phyloP scores from a whole-genome alignment of 1,284 basidiomycete species.

The Prillingera fragicola region DNA sequence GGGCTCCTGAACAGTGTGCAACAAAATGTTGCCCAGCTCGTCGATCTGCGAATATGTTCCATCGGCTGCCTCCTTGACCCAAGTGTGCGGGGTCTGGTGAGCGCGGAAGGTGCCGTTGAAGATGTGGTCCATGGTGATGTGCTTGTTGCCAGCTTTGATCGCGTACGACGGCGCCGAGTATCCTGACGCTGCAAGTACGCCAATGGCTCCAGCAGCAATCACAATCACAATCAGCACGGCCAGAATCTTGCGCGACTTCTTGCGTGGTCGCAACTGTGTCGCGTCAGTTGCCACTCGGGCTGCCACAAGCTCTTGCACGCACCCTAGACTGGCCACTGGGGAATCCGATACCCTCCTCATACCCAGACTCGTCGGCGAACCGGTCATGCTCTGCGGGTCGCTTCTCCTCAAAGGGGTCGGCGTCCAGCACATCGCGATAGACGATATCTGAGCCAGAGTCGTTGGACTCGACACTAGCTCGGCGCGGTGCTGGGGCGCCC shows the following conservation, averaged over 20 bases:
- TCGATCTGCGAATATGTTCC: constrained; percentile 70
- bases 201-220: constrained; percentile 33
- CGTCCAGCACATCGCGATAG: constrained; percentile 39
- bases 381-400: constrained; percentile 21
- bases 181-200: constrained; percentile 36
- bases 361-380: constrained; percentile 5
- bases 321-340: constrained; percentile 23
- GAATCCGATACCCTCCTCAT: constrained; percentile 29
- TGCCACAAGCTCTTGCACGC: background rate
- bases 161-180: constrained; percentile 40
- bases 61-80: constrained; percentile 88
- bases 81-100: constrained; percentile 55
- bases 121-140: constrained; percentile 76
- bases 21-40: constrained; percentile 59
- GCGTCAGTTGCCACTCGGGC: constrained; percentile 3
- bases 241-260: constrained; percentile 39
- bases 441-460: constrained; percentile 21
- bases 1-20: constrained; percentile 66
- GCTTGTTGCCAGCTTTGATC: constrained; percentile 55
- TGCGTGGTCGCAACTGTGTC: constrained; percentile 28
- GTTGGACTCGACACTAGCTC: constrained; percentile 7
- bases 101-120: constrained; percentile 79
- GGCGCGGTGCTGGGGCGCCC: constrained; percentile 1
- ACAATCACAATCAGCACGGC: constrained; percentile 39
- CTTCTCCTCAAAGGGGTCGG: constrained; percentile 43